A percentile compares a stretch with the other conserved stretches of the same genome.
Evolutionary conservation across 108 stramenopile genomes (phyloP).

Genomic region (Thalassiosira profunda): DNA sequence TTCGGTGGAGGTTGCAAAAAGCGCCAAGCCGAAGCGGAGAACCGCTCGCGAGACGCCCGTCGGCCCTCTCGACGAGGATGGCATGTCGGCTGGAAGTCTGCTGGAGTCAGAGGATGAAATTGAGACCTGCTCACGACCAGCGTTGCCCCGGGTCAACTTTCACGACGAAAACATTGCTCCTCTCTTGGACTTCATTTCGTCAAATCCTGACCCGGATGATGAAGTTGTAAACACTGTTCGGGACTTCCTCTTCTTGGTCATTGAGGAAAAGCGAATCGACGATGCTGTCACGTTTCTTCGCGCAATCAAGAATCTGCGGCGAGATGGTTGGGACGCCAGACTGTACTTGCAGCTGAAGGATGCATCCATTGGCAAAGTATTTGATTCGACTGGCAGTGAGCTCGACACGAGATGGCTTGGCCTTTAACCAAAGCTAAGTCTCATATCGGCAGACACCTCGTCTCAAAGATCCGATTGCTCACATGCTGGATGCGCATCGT

Average conservation of each 20-base stretch:
- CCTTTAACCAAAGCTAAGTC: not conserved
- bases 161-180: conserved; percentile 66
- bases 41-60: not conserved
- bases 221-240: conserved; percentile 38
- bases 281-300: conserved; percentile 58
- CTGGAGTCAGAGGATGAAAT: not conserved
- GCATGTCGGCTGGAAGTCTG: conserved; percentile 5
- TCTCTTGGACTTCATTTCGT: conserved; percentile 58
- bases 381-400: conserved; percentile 1
- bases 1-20: conserved; percentile 77
- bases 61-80: not conserved
- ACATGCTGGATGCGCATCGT: conserved; percentile 73
- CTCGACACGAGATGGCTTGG: conserved; percentile 25
- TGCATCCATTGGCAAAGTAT: conserved; percentile 19
- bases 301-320: conserved; percentile 47
- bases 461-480: conserved; percentile 79
- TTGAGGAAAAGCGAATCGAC: conserved; percentile 51
- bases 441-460: conserved; percentile 65
- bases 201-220: conserved; percentile 29
- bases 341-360: conserved; percentile 17
- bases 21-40: conserved; percentile 40
- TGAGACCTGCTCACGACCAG: not conserved
- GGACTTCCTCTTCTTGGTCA: conserved; percentile 54
- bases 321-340: conserved; percentile 54
- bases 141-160: conserved; percentile 13